Evolutionary conservation across 2,329 filamentous ascomycete genomes (phyloP).

Genomic region (Talaromyces atroroseus): DNA sequence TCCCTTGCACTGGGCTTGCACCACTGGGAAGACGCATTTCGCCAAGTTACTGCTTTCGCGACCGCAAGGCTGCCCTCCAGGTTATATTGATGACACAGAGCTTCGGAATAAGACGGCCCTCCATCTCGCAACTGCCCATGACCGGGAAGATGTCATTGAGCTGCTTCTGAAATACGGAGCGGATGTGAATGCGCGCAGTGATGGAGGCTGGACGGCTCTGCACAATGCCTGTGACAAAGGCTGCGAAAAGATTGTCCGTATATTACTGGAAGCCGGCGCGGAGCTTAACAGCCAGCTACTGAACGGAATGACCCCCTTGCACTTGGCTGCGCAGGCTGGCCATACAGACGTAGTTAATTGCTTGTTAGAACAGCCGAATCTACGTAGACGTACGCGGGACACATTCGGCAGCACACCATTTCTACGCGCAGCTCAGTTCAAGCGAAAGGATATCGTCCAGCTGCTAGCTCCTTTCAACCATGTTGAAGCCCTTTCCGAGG

Average conservation of each 20-base stretch:
- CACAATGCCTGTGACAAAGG: slow-evolving; percentile 52
- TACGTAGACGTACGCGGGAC: slow-evolving; percentile 30
- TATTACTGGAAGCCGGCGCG: slow-evolving; percentile 36
- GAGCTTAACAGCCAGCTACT: slow-evolving; percentile 35
- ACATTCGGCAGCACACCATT: slow-evolving; percentile 39
- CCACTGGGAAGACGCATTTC: slow-evolving; percentile 49
- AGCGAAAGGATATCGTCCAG: slow-evolving; percentile 31
- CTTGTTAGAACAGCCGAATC: slow-evolving; percentile 27
- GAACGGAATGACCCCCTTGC: slow-evolving; percentile 36
- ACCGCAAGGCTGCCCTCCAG: slow-evolving; percentile 25
- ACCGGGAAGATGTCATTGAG: slow-evolving; percentile 30
- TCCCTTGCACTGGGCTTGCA: slow-evolving; percentile 55
- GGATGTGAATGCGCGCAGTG: slow-evolving; percentile 43
- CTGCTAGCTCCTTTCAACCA: slow-evolving; percentile 35
- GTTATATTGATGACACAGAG: slow-evolving; percentile 41
- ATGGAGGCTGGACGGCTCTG: slow-evolving; percentile 50
- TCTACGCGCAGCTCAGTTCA: slow-evolving; percentile 36
- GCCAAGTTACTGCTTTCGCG: slow-evolving; percentile 44
- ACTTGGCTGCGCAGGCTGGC: slow-evolving; percentile 37
- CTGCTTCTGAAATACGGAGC: slow-evolving; percentile 43
- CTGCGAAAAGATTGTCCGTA: slow-evolving; percentile 39
- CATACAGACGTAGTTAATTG: slow-evolving; percentile 33
- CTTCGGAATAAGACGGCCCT: slow-evolving; percentile 41
- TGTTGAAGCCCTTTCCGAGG: slow-evolving; percentile 29
- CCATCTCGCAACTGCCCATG: slow-evolving; percentile 46